These are phyloP conservation scores for Pyrus pyrifolia DNA, from an alignment of 306 rosid species.

Conservation along the genomic window DNA sequence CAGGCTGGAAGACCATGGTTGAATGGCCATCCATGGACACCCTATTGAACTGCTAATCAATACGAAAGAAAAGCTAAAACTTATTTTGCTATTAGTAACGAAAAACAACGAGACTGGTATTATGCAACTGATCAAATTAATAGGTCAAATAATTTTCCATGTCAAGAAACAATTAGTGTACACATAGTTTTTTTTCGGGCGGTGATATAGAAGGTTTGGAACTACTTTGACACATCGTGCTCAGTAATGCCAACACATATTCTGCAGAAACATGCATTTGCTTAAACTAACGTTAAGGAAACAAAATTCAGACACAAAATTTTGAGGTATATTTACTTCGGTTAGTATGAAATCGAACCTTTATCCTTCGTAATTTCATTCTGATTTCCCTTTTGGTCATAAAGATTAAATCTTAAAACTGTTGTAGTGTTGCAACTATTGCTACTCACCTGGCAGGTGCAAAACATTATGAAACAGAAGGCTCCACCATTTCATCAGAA, in stretches of 20 bases:
- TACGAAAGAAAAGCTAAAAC: neutral
- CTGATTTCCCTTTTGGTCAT: neutral
- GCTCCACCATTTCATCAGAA: neutral
- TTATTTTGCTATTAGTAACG: neutral
- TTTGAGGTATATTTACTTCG: neutral
- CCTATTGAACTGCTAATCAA: slow-evolving; percentile 1
- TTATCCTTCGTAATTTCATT: neutral
- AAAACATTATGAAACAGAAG: neutral
- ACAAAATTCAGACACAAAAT: neutral
- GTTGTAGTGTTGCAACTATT: neutral
- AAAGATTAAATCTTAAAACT: neutral
- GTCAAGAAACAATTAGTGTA: neutral
- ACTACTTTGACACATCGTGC: neutral
- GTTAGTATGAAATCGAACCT: neutral
- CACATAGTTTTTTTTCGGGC: too few relatives aligned
- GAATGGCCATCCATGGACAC: slow-evolving; percentile 21
- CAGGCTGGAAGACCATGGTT: slow-evolving; percentile 14
- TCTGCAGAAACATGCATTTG: neutral
- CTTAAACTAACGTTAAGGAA: neutral
- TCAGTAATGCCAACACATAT: neutral
- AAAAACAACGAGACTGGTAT: neutral
- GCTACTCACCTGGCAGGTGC: slow-evolving; percentile 2
- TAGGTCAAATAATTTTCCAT: neutral
- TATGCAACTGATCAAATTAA: neutral
- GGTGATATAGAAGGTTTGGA: too few relatives aligned